A percentile compares a stretch with the other conserved stretches of the same genome.
Conservation (phyloP, 805 yeast genomes). For the Zygosaccharomyces pseudorouxii region DNA sequence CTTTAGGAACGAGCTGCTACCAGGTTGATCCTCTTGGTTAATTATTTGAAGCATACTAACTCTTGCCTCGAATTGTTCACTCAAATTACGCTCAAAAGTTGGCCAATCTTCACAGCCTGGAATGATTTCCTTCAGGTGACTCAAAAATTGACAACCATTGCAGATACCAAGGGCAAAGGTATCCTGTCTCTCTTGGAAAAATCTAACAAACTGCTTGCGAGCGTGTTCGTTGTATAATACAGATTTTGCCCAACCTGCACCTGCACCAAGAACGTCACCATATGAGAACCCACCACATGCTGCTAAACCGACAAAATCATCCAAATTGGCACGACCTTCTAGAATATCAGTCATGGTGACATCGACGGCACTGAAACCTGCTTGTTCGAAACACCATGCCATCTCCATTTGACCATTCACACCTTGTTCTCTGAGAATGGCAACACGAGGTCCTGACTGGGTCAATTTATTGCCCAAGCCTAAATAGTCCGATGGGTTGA, state of each 20-base stretch:
- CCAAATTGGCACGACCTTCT: constrained; percentile 63
- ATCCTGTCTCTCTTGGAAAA: constrained; percentile 81
- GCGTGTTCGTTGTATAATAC: constrained; percentile 78
- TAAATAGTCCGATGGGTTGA: constrained; percentile 50
- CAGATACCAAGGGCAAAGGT: constrained; percentile 98
- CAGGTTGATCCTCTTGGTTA: constrained; percentile 45
- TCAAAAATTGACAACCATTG: constrained; percentile 95
- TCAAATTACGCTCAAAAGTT: constrained; percentile 78
- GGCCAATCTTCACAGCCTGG: constrained; percentile 96
- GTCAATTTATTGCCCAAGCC: constrained; percentile 30
- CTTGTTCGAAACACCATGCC: constrained; percentile 95
- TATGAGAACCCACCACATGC: constrained; percentile 99
- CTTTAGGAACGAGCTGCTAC: constrained; percentile 63
- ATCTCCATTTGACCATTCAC: constrained; percentile 97
- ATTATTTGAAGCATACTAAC: constrained; percentile 80
- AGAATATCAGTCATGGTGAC: constrained; percentile 95
- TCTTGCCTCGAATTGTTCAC: constrained; percentile 97
- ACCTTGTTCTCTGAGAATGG: constrained; percentile 96
- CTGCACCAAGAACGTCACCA: constrained; percentile 98
- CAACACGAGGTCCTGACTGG: constrained; percentile 70
- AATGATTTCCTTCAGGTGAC: constrained; percentile 72
- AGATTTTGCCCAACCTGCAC: constrained; percentile 98
- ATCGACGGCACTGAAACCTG: constrained; percentile 91
- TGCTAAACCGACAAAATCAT: constrained; percentile 85
- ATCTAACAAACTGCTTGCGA: constrained; percentile 67